A percentile compares a stretch with the other conserved stretches of the same genome.
Evolutionary conservation across 2,329 filamentous ascomycete species (phyloP).

Genomic region (Colletotrichum navitas): DNA sequence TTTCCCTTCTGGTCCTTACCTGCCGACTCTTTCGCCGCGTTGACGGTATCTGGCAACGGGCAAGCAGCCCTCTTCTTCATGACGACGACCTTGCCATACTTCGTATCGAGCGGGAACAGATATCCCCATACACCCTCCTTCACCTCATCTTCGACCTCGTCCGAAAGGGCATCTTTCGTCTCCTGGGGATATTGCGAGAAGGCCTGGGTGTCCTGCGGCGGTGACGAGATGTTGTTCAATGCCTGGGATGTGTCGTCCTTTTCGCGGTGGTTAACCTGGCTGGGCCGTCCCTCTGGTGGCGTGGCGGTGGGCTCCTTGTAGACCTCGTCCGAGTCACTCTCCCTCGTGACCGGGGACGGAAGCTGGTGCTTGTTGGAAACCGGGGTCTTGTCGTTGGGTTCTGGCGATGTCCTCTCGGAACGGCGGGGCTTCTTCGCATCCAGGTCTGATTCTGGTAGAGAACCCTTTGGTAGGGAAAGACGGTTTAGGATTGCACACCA

Average conservation of each 20-base stretch:
- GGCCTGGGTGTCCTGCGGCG: constrained; percentile 72
- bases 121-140: constrained; percentile 96
- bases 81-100: constrained; percentile 76
- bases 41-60: constrained; percentile 65
- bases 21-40: constrained; percentile 53
- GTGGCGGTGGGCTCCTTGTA: constrained; percentile 80
- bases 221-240: constrained; percentile 60
- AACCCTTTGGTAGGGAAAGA: constrained; percentile 65
- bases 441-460: constrained; percentile 71
- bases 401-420: constrained; percentile 77
- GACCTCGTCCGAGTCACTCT: constrained; percentile 57
- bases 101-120: constrained; percentile 82
- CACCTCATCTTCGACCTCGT: constrained; percentile 87
- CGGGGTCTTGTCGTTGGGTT: constrained; percentile 66
- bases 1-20: constrained; percentile 57
- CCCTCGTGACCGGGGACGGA: constrained; percentile 83
- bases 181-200: constrained; percentile 80
- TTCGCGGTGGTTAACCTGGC: constrained; percentile 65
- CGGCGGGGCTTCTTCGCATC: constrained; percentile 88
- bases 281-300: constrained; percentile 72
- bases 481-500: constrained; percentile 42
- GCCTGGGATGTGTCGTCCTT: constrained; percentile 62
- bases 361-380: constrained; percentile 75
- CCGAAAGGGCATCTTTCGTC: constrained; percentile 77
- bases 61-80: constrained; percentile 81